Conservation (phyloP, 306 rosid species). For the Malus fusca region DNA sequence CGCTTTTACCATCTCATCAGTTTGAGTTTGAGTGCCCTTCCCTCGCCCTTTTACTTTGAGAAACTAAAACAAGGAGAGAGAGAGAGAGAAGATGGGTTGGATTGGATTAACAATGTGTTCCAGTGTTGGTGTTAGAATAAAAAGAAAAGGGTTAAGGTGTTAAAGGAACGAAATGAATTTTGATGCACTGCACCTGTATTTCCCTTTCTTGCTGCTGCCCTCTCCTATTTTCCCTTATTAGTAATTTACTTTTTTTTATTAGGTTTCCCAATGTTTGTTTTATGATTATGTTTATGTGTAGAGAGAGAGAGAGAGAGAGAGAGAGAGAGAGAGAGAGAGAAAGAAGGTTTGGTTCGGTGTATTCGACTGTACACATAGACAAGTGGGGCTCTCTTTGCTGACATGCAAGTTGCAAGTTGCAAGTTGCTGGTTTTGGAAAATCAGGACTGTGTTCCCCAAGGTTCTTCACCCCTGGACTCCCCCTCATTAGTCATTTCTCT, state of each 20-base stretch:
- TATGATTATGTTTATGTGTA: not conserved
- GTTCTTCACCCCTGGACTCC: constrained; percentile 41
- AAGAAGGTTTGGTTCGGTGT: constrained; percentile 34
- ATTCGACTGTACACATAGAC: not conserved
- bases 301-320: not conserved
- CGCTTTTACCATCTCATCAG: no score
- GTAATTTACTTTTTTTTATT: not conserved
- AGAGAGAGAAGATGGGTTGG: no score
- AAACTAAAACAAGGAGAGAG: no score
- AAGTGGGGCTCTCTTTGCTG: constrained; percentile 32
- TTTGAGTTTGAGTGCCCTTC: not conserved
- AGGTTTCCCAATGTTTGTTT: not conserved
- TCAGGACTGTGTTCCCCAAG: constrained; percentile 33
- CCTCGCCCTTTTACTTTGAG: no score
- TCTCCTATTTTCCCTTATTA: no score
- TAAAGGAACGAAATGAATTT: constrained; percentile 2
- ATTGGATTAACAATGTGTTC: no score
- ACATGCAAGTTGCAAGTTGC: constrained; percentile 30
- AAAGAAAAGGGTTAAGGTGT: not conserved
- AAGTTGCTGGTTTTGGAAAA: constrained; percentile 34
- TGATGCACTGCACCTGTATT: constrained; percentile 17
- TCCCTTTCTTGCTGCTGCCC: not conserved
- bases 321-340: not conserved
- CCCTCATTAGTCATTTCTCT: not conserved
- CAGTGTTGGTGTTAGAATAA: no score